Base-by-base conservation (phyloP, 495 filamentous ascomycete species). In the Podospora australis region DNA sequence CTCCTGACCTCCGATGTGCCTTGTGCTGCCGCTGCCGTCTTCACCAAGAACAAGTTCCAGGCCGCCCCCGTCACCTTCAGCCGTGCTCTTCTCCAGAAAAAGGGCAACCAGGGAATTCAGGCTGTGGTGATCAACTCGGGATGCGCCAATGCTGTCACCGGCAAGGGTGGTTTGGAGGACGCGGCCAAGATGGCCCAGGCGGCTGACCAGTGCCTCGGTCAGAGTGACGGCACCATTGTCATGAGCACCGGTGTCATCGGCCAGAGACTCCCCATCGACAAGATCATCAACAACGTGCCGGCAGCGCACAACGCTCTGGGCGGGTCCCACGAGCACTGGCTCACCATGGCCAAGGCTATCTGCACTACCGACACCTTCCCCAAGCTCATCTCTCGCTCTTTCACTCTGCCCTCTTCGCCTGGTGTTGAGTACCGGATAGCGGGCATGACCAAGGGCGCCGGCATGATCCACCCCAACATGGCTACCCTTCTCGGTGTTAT, bases 391-490 rank as follows among this genome's bases (percentile, higher is more conserved):
- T 96, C 90, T 16, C 79, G 77, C 48, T 82, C 79, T 4, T 99
- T 97, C 68, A 81, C 70, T 4, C 80, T 99, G 22, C 91, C 91
- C 19, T 92, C 87, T 8, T 87, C 87, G 7, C 82, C 86, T 2
- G 70, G 71, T 7, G 80, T 77, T 32, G 76, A 78, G 61, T 99
- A 96, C 71, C 73, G 77, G 56, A 84, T 99, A 21, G 89, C 86
- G 21, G 92, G 92, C 40, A 96, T 95, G 80, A 95, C 94, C 51
- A 99, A 99, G 70, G 92, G 92, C 38, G 94, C 92, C 11, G 92
- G 92, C 57, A 99, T 99, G 92, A 99, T 99, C 63, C 91, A 96
- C 68, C 92, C 92, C 17, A 96, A 99, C 72, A 96, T 98, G 91
- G 92, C 90, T 35, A 99, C 92, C 0, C 78, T 99, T 30, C 80